Base-by-base conservation (phyloP, 2,329 filamentous ascomycete genomes). In the Tympanopsis confertula region DNA sequence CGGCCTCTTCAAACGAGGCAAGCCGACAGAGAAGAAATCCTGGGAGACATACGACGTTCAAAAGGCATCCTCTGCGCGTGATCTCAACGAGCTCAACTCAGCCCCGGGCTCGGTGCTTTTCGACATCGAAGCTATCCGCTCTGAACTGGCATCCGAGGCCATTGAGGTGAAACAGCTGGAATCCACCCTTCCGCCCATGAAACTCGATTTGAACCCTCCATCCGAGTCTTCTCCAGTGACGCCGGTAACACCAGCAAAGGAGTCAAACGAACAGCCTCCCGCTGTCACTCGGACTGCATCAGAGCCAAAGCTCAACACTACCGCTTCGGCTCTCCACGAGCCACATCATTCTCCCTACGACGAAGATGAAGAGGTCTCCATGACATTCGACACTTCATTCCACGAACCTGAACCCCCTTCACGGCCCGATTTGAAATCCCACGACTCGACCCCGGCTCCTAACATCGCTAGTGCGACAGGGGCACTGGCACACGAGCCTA, bases 11-110 rank as follows among this genome's bases (percentile, higher is more conserved):
- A 80, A 81, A 30, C 77, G 83, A 36, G 87, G 85, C 50, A 94
- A 86, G 62, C 82, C 82, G 58, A 60, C 71, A 1, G 72, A 87
- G 52, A 88, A 87, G 60, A 86, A 87, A 52, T 83, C 85, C 39
- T 95, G 89, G 89, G 89, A 96, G 57, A 86, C 86, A 5, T 95
- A 95, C 55, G 82, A 95, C 53, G 84, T 93, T 43, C 63, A 62
- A n/a, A n/a, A n/a, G n/a, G n/a, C n/a, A n/a, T n/a, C n/a, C n/a
- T n/a, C n/a, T n/a, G n/a, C n/a, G n/a, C n/a, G n/a, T n/a, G n/a
- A n/a, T n/a, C n/a, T n/a, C n/a, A n/a, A n/a, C n/a, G 15, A 33
- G 15, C 30, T 10, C 30, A 33, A 18, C 15, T 7, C 10, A 7
- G 10, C 30, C 12, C 10, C 24, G 10, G 30, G 30, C 7, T 13